Conservation (phyloP, 1,139 yeast genomes). For the Diutina neorugosa region DNA sequence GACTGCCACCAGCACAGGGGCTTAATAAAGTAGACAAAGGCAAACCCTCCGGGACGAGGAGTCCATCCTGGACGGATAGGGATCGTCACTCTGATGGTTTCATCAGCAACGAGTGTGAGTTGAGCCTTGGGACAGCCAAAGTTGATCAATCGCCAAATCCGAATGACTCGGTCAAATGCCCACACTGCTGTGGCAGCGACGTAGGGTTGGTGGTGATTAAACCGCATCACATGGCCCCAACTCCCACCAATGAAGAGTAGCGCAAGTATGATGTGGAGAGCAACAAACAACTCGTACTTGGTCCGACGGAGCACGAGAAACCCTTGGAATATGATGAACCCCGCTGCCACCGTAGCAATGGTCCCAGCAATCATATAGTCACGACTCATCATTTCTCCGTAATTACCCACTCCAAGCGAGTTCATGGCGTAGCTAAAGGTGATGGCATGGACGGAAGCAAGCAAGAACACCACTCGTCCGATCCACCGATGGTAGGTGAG, state of each 20-base stretch:
- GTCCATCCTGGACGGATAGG: slow-evolving; percentile 17
- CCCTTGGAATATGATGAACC: neutral
- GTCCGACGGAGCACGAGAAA: slow-evolving; percentile 36
- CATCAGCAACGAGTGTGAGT: slow-evolving; percentile 1
- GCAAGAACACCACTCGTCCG: neutral
- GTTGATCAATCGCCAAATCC: neutral
- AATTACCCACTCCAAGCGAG: neutral
- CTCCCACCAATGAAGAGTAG: slow-evolving; percentile 42
- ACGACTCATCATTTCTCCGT: neutral
- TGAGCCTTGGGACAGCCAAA: slow-evolving; percentile 1
- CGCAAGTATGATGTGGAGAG: slow-evolving; percentile 47
- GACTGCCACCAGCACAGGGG: slow-evolving; percentile 43
- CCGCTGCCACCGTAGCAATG: neutral
- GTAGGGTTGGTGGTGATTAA: neutral
- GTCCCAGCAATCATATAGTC: slow-evolving; percentile 4
- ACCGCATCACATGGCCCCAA: slow-evolving; percentile 40
- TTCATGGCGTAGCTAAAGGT: neutral
- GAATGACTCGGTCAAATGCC: neutral
- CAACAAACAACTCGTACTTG: slow-evolving; percentile 53
- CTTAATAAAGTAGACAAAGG: slow-evolving; percentile 33
- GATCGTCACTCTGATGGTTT: neutral
- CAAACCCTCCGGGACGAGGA: slow-evolving; percentile 38
- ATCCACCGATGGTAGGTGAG: slow-evolving; percentile 1
- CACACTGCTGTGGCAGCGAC: neutral
- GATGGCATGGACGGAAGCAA: neutral